Evolutionary conservation across 2,329 filamentous ascomycete species (phyloP).

Genomic region (Triangularia setosa): DNA sequence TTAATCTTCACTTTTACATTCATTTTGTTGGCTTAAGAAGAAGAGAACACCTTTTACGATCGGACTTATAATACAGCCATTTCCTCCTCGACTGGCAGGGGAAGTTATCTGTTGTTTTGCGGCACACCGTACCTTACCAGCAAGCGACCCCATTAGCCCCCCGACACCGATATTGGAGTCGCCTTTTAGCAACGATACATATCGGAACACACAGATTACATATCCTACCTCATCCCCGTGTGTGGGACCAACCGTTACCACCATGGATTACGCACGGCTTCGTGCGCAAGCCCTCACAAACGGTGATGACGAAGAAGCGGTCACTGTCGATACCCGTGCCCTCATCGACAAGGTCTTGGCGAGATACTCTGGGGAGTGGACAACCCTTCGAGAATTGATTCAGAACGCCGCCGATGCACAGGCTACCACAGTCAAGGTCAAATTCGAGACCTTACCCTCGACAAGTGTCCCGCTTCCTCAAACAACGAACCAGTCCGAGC

Average conservation of each 20-base stretch:
- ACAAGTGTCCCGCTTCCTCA: constrained; percentile 66
- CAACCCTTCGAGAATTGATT: constrained; percentile 82
- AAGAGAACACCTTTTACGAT: neutral
- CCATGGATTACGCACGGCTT: constrained; percentile 70
- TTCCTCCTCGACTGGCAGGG: neutral
- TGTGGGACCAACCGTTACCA: neutral
- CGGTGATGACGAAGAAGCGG: constrained; percentile 89
- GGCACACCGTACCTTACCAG: neutral
- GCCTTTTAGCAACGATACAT: neutral
- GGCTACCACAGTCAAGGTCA: constrained; percentile 82
- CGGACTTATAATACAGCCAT: neutral
- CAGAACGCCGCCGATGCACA: constrained; percentile 98
- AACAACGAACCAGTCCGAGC: constrained; percentile 62
- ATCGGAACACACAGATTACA: neutral
- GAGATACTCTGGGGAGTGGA: constrained; percentile 95
- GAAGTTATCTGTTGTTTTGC: neutral
- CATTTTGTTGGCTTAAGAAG: neutral
- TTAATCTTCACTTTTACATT: neutral
- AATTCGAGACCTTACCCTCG: constrained; percentile 87
- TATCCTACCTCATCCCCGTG: neutral
- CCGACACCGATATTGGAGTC: neutral
- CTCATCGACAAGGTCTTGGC: constrained; percentile 97
- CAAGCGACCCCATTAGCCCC: neutral
- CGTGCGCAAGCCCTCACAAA: constrained; percentile 83
- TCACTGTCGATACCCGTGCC: constrained; percentile 94